Evolutionary conservation across 2,329 filamentous ascomycete genomes (phyloP).

Genomic region (Parafenestella ontariensis): DNA sequence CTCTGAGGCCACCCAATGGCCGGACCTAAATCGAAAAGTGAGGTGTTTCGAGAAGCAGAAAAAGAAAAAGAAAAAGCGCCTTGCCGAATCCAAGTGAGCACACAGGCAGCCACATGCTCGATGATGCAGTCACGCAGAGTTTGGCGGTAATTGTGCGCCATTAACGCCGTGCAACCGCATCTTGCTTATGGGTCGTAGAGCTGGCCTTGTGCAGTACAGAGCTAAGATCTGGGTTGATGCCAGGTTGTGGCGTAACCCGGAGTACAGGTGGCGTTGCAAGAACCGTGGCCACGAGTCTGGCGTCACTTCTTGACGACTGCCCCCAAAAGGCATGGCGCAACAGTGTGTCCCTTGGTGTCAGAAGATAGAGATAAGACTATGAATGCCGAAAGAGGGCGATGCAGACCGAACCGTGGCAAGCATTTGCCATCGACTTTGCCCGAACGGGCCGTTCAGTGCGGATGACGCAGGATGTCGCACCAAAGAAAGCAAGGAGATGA

Average conservation of each 20-base stretch:
- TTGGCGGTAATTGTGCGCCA: slow-evolving; percentile 4
- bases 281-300: slow-evolving; percentile 13
- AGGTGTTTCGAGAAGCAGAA: slow-evolving; percentile 15
- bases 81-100: slow-evolving; percentile 10
- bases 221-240: slow-evolving; percentile 18
- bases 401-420: slow-evolving; percentile 7
- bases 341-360: not conserved
- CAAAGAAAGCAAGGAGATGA: slow-evolving; percentile 14
- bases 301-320: slow-evolving; percentile 10
- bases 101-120: slow-evolving; percentile 13
- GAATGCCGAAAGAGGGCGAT: slow-evolving; percentile 2
- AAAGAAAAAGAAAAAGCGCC: slow-evolving; percentile 10
- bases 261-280: slow-evolving; percentile 10
- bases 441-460: not conserved
- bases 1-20: slow-evolving; percentile 17
- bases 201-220: slow-evolving; percentile 15
- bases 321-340: slow-evolving; percentile 19
- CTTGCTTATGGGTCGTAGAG: slow-evolving; percentile 15
- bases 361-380: not conserved
- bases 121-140: slow-evolving; percentile 13
- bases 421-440: slow-evolving; percentile 4
- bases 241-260: slow-evolving; percentile 15
- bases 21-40: slow-evolving; percentile 15
- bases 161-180: slow-evolving; percentile 14
- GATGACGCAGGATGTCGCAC: slow-evolving; percentile 6